Evolutionary conservation across 1,284 basidiomycete genomes (phyloP).

Genomic region (Leccinum ponderosum): DNA sequence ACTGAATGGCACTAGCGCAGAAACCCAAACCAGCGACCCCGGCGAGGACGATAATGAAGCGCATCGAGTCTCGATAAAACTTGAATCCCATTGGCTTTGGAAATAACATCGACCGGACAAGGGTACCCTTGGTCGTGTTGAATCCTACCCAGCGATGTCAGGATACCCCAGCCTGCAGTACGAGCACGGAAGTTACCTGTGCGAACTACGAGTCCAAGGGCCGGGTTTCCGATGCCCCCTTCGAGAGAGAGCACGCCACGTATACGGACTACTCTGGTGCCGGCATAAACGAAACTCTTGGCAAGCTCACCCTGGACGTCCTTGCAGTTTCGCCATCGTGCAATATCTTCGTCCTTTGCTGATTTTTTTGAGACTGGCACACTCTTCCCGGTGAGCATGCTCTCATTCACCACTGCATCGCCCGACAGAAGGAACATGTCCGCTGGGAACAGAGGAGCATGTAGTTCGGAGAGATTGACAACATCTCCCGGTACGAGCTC

Average conservation of each 20-base stretch:
- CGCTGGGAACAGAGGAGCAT: slow-evolving; percentile 80
- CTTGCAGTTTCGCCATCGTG: slow-evolving; percentile 67
- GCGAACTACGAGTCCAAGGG: slow-evolving; percentile 88
- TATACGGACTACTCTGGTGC: slow-evolving; percentile 93
- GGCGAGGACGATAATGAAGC: slow-evolving; percentile 93
- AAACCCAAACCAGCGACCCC: slow-evolving; percentile 89
- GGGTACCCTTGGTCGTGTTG: slow-evolving; percentile 96
- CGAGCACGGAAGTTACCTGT: slow-evolving; percentile 60
- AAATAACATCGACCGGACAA: slow-evolving; percentile 97
- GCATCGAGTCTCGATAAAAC: slow-evolving; percentile 96
- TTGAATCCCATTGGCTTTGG: slow-evolving; percentile 98
- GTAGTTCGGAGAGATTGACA: slow-evolving; percentile 82
- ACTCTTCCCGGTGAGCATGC: slow-evolving; percentile 97
- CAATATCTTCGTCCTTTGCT: slow-evolving; percentile 70
- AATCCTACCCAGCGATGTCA: slow-evolving; percentile 59
- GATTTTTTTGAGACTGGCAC: slow-evolving; percentile 90
- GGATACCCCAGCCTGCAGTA: background rate
- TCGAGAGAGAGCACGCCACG: slow-evolving; percentile 62
- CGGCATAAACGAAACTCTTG: slow-evolving; percentile 89
- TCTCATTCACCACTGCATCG: slow-evolving; percentile 98
- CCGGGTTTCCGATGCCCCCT: slow-evolving; percentile 61
- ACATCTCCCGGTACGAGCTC: slow-evolving; percentile 93
- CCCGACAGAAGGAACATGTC: slow-evolving; percentile 93
- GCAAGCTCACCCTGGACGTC: slow-evolving; percentile 72
- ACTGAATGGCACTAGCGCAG: slow-evolving; percentile 82